A percentile compares a stretch with the other conserved stretches of the same genome.
These are phyloP conservation scores for Nematocida sp. DNA, from an alignment of 371 early-diverging fungal species.

Conservation along the genomic window DNA sequence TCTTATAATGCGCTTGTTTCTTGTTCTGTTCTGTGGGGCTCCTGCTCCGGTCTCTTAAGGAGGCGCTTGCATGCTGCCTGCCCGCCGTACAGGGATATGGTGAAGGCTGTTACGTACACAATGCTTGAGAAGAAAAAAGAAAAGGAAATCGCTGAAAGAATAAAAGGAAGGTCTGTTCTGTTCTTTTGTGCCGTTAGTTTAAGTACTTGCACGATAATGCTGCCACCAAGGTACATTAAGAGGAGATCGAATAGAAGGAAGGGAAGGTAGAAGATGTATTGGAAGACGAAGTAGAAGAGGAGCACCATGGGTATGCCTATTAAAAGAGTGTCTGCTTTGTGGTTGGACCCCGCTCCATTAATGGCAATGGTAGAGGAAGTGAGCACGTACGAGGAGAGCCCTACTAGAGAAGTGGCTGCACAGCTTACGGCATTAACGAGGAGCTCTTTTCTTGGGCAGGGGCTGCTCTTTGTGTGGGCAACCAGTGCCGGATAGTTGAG, in stretches of 20 bases:
- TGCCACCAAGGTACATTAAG: conserved; percentile 2
- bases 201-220: neutral
- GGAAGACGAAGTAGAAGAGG: neutral
- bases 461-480: neutral
- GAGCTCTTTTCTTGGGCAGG: conserved; percentile 16
- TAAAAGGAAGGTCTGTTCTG: neutral
- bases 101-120: too few relatives aligned
- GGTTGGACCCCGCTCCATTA: conserved; percentile 1
- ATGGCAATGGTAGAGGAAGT: conserved; percentile 22
- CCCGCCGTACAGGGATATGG: neutral
- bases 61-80: neutral
- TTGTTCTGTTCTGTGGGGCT: neutral
- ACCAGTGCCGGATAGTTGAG: conserved; percentile 25
- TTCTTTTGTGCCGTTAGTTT: neutral
- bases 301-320: neutral
- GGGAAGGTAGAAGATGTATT: conserved; percentile 11
- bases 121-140: too few relatives aligned
- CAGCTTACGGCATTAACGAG: conserved; percentile 24
- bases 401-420: conserved; percentile 4
- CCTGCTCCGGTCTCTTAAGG: neutral
- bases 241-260: conserved; percentile 17
- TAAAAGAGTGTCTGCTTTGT: neutral
- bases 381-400: conserved; percentile 6
- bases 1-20: neutral
- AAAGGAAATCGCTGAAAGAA: neutral